Percentiles rank a stretch among this genome's conserved stretches.
phyloP scores from a whole-genome alignment of 202 grass and related monocot genomes.

The Schoenoplectus triqueter region DNA sequence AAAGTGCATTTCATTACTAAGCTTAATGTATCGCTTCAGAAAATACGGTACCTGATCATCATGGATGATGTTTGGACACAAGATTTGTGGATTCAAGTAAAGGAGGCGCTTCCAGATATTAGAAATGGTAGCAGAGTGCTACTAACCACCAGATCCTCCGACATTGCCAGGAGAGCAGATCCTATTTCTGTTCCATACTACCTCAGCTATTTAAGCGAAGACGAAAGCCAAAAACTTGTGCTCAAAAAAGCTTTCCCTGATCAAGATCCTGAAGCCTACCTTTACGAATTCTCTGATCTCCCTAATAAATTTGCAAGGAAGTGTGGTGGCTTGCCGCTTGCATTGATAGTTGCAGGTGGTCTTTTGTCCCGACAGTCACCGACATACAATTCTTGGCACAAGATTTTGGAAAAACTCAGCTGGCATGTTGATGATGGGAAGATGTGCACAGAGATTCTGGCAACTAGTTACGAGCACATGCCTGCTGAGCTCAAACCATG shows the following conservation, averaged over 20 bases:
- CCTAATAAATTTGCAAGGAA: constrained; percentile 36
- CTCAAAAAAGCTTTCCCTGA: background rate
- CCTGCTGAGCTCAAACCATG: constrained; percentile 49
- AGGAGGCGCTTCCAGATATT: background rate
- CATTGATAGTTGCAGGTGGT: constrained; percentile 35
- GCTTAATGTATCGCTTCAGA: background rate
- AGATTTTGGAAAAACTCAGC: constrained; percentile 45
- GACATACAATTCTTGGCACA: constrained; percentile 45
- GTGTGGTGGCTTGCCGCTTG: constrained; percentile 41
- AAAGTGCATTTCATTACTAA: background rate
- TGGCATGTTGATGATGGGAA: constrained; percentile 43
- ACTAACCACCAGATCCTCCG: constrained; percentile 36
- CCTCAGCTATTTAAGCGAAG: background rate
- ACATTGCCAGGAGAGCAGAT: constrained; percentile 1
- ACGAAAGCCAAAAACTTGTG: constrained; percentile 22
- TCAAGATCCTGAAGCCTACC: background rate
- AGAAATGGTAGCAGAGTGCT: constrained; percentile 36
- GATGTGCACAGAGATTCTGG: constrained; percentile 43
- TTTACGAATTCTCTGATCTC: background rate
- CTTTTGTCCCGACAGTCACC: constrained; percentile 33
- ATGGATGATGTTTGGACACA: constrained; percentile 44
- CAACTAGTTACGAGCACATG: constrained; percentile 50
- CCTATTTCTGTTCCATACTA: background rate
- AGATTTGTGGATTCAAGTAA: constrained; percentile 14
- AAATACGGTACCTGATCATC: constrained; percentile 39